Evolutionary conservation across 768 basidiomycete species (phyloP).

Genomic region (Agaricus subrufescens): DNA sequence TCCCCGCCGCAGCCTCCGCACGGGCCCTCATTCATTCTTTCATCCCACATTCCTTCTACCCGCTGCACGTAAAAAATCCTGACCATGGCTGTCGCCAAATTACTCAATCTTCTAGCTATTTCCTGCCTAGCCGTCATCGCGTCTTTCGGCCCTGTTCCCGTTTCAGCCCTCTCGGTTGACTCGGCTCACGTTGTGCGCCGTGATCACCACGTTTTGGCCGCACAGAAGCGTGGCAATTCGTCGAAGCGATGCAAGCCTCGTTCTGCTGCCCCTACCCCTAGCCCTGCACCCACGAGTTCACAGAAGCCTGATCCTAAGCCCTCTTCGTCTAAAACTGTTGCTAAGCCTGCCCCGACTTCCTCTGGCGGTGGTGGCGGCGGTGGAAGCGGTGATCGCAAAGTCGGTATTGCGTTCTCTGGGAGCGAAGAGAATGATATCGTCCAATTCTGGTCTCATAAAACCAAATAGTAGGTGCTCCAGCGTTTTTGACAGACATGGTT

Average conservation of each 20-base stretch:
- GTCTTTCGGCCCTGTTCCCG: slow-evolving; percentile 39
- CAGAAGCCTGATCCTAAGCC: background rate
- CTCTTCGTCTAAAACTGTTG: background rate
- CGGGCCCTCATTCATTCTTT: slow-evolving; percentile 20
- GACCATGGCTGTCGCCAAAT: slow-evolving; percentile 42
- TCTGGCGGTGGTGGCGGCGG: background rate
- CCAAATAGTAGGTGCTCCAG: slow-evolving; percentile 32
- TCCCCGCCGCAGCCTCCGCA: slow-evolving; percentile 16
- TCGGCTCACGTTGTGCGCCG: slow-evolving; percentile 38
- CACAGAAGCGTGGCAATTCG: slow-evolving; percentile 43
- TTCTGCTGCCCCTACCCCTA: slow-evolving; percentile 24
- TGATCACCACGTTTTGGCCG: slow-evolving; percentile 39
- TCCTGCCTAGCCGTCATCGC: slow-evolving; percentile 54
- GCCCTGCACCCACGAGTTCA: slow-evolving; percentile 9
- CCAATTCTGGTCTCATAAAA: slow-evolving; percentile 43
- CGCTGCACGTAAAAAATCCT: background rate
- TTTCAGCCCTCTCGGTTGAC: slow-evolving; percentile 49
- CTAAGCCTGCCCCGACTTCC: background rate
- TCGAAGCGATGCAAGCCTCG: slow-evolving; percentile 56
- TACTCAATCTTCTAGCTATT: slow-evolving; percentile 56
- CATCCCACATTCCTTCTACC: slow-evolving; percentile 20
- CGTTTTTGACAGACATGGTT: background rate
- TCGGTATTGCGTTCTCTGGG: slow-evolving; percentile 66
- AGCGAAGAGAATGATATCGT: slow-evolving; percentile 43
- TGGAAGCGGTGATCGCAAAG: slow-evolving; percentile 33